phyloP scores from a whole-genome alignment of 2,329 filamentous ascomycete genomes.

The Ophiosphaerella korrae region DNA sequence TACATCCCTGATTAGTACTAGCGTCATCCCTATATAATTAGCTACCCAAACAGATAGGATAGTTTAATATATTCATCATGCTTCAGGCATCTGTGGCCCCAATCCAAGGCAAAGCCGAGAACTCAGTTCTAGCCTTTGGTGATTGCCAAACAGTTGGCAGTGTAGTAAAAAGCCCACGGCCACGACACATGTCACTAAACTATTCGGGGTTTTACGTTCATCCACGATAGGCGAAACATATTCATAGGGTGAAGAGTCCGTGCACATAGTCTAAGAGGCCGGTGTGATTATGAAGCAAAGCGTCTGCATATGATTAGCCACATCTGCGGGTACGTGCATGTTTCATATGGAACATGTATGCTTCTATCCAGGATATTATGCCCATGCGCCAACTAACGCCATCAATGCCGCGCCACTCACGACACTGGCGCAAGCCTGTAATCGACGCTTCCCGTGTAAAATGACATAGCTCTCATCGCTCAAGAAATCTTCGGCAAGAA shows the following conservation, averaged over 20 bases:
- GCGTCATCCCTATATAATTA: no score
- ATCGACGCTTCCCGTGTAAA: constrained; percentile 61
- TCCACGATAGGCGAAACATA: neutral
- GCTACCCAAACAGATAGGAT: no score
- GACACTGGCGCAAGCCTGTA: constrained; percentile 67
- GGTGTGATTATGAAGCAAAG: constrained; percentile 14
- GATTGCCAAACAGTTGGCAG: no score
- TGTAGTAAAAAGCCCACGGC: no score
- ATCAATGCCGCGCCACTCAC: constrained; percentile 65
- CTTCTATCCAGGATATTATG: constrained; percentile 41
- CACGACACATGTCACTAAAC: no score
- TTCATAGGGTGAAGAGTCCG: neutral
- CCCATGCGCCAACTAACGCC: constrained; percentile 71
- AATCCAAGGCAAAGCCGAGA: no score
- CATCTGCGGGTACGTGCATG: constrained; percentile 9
- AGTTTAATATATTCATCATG: no score
- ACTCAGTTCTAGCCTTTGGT: no score
- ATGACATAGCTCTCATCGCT: constrained; percentile 68
- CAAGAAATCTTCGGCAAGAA: constrained; percentile 59
- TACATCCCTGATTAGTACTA: no score
- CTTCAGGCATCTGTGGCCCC: no score
- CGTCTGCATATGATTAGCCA: constrained; percentile 9
- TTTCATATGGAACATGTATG: constrained; percentile 1
- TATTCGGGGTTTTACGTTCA: neutral
- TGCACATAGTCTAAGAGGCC: constrained; percentile 1